These are phyloP conservation scores for Cladophialophora exuberans DNA, from an alignment of 2,329 filamentous ascomycete genomes.

Conservation along the genomic window DNA sequence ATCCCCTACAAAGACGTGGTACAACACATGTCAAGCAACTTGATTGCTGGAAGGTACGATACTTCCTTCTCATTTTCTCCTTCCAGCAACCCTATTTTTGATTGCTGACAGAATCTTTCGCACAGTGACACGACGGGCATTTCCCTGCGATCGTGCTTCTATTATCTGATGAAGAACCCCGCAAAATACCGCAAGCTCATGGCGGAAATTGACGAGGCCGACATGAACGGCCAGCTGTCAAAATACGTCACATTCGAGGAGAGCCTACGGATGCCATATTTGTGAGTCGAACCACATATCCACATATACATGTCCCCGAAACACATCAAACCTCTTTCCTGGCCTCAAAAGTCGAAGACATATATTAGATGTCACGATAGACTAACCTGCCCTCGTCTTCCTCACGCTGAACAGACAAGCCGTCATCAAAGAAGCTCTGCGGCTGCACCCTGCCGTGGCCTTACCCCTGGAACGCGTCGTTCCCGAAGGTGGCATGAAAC, in stretches of 20 bases:
- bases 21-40: conserved; percentile 19
- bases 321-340: background rate
- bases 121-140: conserved; percentile 30
- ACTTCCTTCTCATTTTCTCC: too few species aligned
- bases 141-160: conserved; percentile 15
- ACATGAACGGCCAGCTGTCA: conserved; percentile 14
- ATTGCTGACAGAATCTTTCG: too few species aligned
- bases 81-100: conserved; percentile 16
- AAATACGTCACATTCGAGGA: conserved; percentile 18
- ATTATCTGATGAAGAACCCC: conserved; percentile 53
- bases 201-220: conserved; percentile 50
- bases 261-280: conserved; percentile 39
- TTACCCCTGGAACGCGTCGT: conserved; percentile 33
- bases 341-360: too few species aligned
- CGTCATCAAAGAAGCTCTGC: conserved; percentile 46
- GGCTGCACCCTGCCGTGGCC: conserved; percentile 41
- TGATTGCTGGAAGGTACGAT: too few species aligned
- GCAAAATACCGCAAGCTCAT: conserved; percentile 43
- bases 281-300: conserved; percentile 44
- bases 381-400: background rate
- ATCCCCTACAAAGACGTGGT: conserved; percentile 10
- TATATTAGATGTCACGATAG: too few species aligned
- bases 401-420: conserved; percentile 31
- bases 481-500: conserved; percentile 30
- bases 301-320: conserved; percentile 37